Base-by-base conservation (phyloP, 331 rosid species). In the Acacia concinna region DNA sequence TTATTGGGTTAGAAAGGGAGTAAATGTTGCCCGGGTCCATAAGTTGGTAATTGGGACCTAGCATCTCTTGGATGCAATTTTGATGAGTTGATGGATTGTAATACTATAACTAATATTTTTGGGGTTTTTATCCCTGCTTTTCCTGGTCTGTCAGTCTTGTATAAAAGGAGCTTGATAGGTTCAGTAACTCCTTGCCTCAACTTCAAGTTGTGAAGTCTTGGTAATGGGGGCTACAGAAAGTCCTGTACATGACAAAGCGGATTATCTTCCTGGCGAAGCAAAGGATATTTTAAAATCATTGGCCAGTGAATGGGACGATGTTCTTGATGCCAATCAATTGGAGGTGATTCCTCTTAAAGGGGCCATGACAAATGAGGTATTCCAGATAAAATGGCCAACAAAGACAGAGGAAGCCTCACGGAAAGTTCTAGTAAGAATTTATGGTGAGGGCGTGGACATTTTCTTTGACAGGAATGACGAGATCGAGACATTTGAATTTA, bases 351-450 rank as follows among this genome's bases (percentile, higher is more conserved):
- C 91, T 73, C 89, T 93, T 74, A 90, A 91, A 79, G 98, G 98
- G 62, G 95, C 97, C 73, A 87, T 93, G 98, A 93, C 98, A 1
- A 93, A 93, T 81, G 86, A 83, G 89, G 97, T 93, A 78, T 93
- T 41, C 84, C 87, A 91, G 71, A 93, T 93, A 81, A 91, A 93
- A 85, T 93, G 98, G 98, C 91, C 89, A 23, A 81, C 93, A 20
- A 82, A 72, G 59, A 70, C 72, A 0, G 86, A 84, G 56, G 91
- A 89, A 71, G 71, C 84, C 27, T 86, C 95, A 25, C 84, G 89
- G 14, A 91, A 87, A 81, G 98, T 93, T 84, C 4, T 93, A 32
- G 89, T 88, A 73, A 91, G 98, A 86, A 88, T 91, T 44, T 93
- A 93, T 66, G 98, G 98, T 38, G 89, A 87, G 86, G 97, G 98